Evolutionary conservation across 257 asterid species (phyloP), one percentile per base, ranked within the genome.

Genomic region (Solanum pinnatisectum): DNA sequence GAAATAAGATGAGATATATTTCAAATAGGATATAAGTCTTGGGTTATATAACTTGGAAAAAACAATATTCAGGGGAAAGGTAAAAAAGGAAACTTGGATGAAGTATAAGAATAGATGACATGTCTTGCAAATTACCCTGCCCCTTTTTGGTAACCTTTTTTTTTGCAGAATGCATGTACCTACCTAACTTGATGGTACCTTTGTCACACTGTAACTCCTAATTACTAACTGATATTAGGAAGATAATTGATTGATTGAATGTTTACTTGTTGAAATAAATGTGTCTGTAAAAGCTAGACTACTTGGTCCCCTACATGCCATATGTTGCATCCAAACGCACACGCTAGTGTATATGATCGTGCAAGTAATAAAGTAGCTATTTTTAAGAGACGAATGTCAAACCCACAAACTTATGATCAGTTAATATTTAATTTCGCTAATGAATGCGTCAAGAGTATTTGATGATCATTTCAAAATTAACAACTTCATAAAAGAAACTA

Each of bases 111-210:
- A 40, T 52, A 72, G 88, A 30, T 68, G 81, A 70, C 88, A 71
- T 71, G 88, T 71, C 88, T 86, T 86, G 72, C 88, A 86, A 71
- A 42, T 71, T 71, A 71, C 88, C 88, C 88, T 78, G 84, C 25
- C 84, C 84, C 63, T 42, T 25, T 78, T 78, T 44, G 63, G 56
- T 78, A 49, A 76, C 13, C 81, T 18, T 77, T 23, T 35, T 35
- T n/a, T 77, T 12, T 12, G 63, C 37, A 78, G 84, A 25, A 78
- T 78, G 84, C 84, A 42, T 25, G 37, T 40, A 42, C 84, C 84
- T 42, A 78, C 84, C 84, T 78, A 25, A 78, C 13, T 42, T 78
- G 84, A 13, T 25, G 42, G 8, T 44, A 25, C 37, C 63, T 78
- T 78, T 78, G 15, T 78, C 84, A 40, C 83, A 74, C 14, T 42